Base-by-base conservation (phyloP, 768 basidiomycete genomes). In the Lanmaoa pseudosensibilis region DNA sequence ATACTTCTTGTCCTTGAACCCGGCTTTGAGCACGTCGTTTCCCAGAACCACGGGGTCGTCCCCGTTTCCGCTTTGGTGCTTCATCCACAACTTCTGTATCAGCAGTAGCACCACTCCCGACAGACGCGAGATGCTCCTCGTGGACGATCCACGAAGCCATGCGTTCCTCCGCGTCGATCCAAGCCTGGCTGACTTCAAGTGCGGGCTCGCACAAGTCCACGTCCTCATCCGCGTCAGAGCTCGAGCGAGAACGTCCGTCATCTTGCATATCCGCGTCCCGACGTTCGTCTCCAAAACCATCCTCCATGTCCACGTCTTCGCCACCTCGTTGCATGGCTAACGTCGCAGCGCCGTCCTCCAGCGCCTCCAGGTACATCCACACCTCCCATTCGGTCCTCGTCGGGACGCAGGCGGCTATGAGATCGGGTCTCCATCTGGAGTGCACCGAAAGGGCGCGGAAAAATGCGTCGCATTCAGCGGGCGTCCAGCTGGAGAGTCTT, bases 381-480 rank as follows among this genome's bases (percentile, higher is more conserved):
- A 94, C 86, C 56, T 94, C 89, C 48, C 80, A 71, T 10, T 81
- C 75, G 15, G 77, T 82, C 73, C 88, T 91, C 21, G 86, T 84
- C 56, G 77, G 76, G n/a, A 93, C 74, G 47, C 80, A 80, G 6
- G 74, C 77, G 0, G 90, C 84, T 48, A 94, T 87, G 46, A 93
- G 78, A 69, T 94, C 92, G 1, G 90, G 88, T 21, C 90, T 74
- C 41, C 88, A 77, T 25, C 88, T 80, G 19, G 91, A 93, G 70
- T 88, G 74, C 2, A 84, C 68, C 27, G 79, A 71, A 21, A 94
- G 69, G 0, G 81, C 86, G 68, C 83, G 86, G 69, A 92, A 94
- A 72, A 94, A 90, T 0, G 66, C 60, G 27, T 83, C 77, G 58
- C 88, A 87, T 65, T 94, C 92, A n/a, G 72, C 60, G 1, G 78